Evolutionary conservation across 148 eudicot genomes (phyloP), one percentile per base, ranked within the genome.

Genomic region (Arbutus unedo): DNA sequence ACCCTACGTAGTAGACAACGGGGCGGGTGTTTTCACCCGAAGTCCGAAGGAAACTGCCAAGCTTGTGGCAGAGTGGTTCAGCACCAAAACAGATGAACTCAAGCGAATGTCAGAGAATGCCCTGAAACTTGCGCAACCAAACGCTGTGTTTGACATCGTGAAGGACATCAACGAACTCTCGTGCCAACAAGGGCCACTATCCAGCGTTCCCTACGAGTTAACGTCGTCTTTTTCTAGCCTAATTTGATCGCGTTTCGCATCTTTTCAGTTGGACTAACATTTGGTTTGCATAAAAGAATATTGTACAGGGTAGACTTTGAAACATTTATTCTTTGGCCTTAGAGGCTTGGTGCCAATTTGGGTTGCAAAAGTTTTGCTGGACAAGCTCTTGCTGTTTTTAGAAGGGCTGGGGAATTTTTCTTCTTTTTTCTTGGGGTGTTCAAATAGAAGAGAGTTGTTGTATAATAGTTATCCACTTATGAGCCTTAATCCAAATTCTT

Each of bases 61-160:
- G 86, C 89, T 94, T 16, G 98, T 96, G 4, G 87, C 95, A 0
- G 95, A 90, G 81, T 96, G 99, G 99, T 96, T 96, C 87, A 93
- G 91, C 89, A 91, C 89, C 7, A 94, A 94, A 74, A 76, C 82
- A 1, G 92, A 92, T 2, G 95, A 96, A 38, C 95, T 87, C 48
- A 84, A 89, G 84, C 87, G 67, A 83, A 90, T 93, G 97, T 96
- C 99, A 2, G 95, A 93, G 84, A 96, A 94, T 76, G 93, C 98
- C 5, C 91, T 92, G 1, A 91, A 89, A 85, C 89, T 96, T 18
- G 95, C 99, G 4, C 97, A 94, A 81, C 98, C 99, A 44, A 84
- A 96, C 23, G 98, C 99, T 4, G 98, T 94, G 44, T 96, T 96
- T 66, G 97, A 96, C 87, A 94, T 96, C 13, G 99, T 94, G 21